phyloP scores from a whole-genome alignment of 371 early-diverging fungal genomes.

The Mucor piriformis region DNA sequence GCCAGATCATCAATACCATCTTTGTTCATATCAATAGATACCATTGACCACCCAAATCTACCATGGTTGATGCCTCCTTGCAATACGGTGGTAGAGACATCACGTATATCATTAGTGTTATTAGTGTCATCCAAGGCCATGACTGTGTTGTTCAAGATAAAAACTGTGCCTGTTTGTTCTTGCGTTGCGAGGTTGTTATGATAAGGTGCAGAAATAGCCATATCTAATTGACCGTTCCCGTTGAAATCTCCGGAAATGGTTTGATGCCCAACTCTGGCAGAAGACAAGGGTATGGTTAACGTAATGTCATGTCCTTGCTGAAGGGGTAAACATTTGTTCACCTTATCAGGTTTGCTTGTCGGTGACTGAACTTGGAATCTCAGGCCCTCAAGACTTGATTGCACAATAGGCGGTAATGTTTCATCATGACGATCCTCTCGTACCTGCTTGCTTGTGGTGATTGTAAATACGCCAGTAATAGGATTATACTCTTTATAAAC shows the following conservation, averaged over 20 bases:
- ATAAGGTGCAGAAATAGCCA: constrained; percentile 80
- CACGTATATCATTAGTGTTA: constrained; percentile 30
- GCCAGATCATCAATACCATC: constrained; percentile 90
- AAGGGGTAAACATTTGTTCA: constrained; percentile 2
- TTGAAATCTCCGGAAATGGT: constrained; percentile 72
- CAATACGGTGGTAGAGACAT: constrained; percentile 30
- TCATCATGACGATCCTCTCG: neutral
- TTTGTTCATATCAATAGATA: constrained; percentile 77
- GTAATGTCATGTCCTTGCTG: constrained; percentile 21
- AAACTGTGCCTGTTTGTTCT: constrained; percentile 67
- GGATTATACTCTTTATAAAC: constrained; percentile 18
- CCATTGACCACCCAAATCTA: constrained; percentile 79
- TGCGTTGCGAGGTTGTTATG: constrained; percentile 18
- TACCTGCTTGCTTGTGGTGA: constrained; percentile 10
- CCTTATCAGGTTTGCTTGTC: neutral
- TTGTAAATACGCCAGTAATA: constrained; percentile 19
- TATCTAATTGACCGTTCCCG: constrained; percentile 58
- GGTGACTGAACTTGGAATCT: constrained; percentile 4
- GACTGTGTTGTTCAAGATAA: constrained; percentile 36
- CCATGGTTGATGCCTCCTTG: constrained; percentile 41
- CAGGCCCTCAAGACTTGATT: neutral
- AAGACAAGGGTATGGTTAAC: constrained; percentile 50
- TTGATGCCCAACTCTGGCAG: constrained; percentile 69
- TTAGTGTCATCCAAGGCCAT: neutral
- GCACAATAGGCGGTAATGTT: constrained; percentile 4